phyloP scores from a whole-genome alignment of 2,329 filamentous ascomycete species.

The Apiospora phragmitis region DNA sequence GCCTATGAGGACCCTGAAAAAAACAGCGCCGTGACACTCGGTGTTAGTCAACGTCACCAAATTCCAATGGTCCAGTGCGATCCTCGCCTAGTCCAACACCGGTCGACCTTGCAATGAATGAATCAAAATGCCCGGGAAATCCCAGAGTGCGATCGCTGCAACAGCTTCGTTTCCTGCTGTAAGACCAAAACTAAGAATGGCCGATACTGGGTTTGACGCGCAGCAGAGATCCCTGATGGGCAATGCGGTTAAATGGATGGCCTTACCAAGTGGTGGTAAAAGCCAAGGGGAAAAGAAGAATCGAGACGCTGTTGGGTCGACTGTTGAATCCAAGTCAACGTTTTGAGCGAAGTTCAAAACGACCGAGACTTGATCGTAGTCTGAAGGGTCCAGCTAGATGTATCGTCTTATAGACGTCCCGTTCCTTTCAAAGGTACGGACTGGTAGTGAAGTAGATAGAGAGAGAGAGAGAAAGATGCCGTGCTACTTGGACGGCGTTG shows the following conservation, averaged over 20 bases:
- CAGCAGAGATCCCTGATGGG: background rate
- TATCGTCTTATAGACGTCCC: background rate
- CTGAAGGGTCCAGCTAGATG: background rate
- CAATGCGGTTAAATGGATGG: conserved; percentile 1
- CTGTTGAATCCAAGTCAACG: conserved; percentile 2
- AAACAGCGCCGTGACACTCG: background rate
- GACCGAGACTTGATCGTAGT: background rate
- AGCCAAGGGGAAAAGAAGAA: background rate
- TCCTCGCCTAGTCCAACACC: background rate
- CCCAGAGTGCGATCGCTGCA: background rate
- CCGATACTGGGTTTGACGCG: background rate
- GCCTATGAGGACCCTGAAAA: conserved; percentile 21
- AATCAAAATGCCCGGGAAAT: background rate
- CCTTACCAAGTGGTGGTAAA: background rate
- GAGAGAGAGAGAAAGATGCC: background rate
- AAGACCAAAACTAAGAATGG: background rate
- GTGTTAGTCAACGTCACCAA: conserved; percentile 4
- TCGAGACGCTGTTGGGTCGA: background rate
- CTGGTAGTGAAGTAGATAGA: background rate
- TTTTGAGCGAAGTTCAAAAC: background rate
- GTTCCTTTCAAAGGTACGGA: conserved; percentile 1
- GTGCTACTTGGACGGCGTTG: background rate
- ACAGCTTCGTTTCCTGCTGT: conserved; percentile 3
- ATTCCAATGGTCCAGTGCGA: background rate
- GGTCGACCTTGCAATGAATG: background rate